Conservation (phyloP, 768 basidiomycete genomes). For the Boletus pseudopeckii region DNA sequence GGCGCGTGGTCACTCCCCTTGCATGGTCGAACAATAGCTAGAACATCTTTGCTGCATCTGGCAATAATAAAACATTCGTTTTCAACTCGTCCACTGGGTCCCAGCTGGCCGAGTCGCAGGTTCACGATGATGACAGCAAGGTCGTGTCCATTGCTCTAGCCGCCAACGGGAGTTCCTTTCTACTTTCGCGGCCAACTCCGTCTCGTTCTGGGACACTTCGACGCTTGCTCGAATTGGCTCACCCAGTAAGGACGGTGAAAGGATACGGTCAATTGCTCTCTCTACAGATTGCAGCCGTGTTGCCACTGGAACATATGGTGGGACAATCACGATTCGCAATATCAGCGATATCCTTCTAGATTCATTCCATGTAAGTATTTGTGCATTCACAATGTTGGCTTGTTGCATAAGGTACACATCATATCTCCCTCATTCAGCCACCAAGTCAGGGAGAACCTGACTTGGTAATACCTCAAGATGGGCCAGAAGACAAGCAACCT, state of each 20-base stretch:
- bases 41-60: background rate
- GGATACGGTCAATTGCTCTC: background rate
- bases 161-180: background rate
- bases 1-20: background rate
- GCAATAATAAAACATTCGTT: background rate
- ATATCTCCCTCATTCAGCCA: background rate
- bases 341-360: slow-evolving; percentile 1
- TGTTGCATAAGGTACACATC: background rate
- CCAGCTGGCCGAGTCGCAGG: background rate
- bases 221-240: background rate
- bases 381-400: too few species aligned
- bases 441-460: too few species aligned
- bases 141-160: background rate
- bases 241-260: background rate
- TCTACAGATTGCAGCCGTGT: background rate
- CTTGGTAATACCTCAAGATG: background rate
- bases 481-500: background rate
- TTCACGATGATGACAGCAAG: too few species aligned
- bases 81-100: background rate
- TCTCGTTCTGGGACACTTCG: background rate
- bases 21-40: background rate
- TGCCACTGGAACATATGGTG: background rate
- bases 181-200: background rate
- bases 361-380: background rate
- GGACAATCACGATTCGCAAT: background rate